Evolutionary conservation across 2,329 filamentous ascomycete species (phyloP), one percentile per base, ranked within the genome.

Genomic region (Monilinia polystroma): DNA sequence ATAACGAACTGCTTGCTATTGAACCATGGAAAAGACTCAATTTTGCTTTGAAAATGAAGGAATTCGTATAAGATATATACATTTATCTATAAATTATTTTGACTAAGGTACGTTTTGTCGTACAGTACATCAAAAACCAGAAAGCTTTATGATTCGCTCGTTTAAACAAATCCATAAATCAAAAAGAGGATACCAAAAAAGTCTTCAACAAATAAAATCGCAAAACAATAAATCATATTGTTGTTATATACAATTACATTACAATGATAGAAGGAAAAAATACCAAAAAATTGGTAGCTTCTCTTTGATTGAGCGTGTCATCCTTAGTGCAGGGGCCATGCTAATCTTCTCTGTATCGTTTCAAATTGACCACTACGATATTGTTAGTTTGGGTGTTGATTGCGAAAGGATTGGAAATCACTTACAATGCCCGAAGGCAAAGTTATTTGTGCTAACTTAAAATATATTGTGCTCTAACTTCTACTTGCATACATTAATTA

Each of bases 281-380:
- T 14, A n/a, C 43, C 68, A 72, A 72, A 72, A 72, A 72, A 72
- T 71, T 72, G 71, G 70, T 72, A 72, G 71, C 70, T 71, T 72
- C 71, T 72, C 70, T 72, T 71, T 71, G 69, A 72, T 72, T 72
- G 69, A 67, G 78, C 78, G 64, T 86, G 87, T 74, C 75, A 94
- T 93, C 91, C 91, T 94, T 94, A 93, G 91, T 87, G 84, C 85
- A 88, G 85, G 85, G 88, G 88, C 88, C 88, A 90, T 90, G 88
- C 89, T 90, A 90, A 89, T 89, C 85, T 89, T 89, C 86, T 89
- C 85, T 88, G 74, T 75, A 86, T 86, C 83, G 83, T 85, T 85
- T 84, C 83, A 85, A 86, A 83, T 84, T 86, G 83, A 86, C 54
- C 58, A 62, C 55, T 68, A 41, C 41, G 7, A 26, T n/a, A 23